Percentiles rank a stretch among this genome's conserved stretches.
Conservation (phyloP, 1,139 yeast species). For the Sugiyamaella xylanicola region DNA sequence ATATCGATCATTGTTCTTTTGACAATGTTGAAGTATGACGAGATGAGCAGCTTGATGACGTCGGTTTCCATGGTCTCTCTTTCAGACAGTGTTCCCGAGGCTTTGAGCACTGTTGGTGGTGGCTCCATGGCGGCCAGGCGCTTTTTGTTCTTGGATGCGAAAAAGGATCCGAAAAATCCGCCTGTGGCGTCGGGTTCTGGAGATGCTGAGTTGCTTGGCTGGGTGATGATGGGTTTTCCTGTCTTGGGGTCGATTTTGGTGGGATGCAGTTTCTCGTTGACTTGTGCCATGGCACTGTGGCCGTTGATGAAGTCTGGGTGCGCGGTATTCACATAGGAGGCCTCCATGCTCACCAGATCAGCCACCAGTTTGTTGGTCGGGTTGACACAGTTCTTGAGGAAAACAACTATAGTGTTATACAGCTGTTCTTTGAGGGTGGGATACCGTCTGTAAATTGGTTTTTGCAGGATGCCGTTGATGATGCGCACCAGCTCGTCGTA, state of each 20-base stretch:
- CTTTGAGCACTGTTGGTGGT: constrained; percentile 93
- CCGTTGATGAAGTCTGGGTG: constrained; percentile 97
- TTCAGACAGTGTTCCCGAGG: constrained; percentile 92
- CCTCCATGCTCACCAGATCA: constrained; percentile 83
- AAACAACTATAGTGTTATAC: constrained; percentile 75
- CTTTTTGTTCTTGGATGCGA: constrained; percentile 89
- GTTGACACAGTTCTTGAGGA: constrained; percentile 71
- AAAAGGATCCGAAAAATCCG: constrained; percentile 94
- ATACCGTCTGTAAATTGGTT: constrained; percentile 82
- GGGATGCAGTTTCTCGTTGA: constrained; percentile 88
- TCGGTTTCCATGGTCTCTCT: constrained; percentile 97
- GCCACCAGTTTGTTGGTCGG: constrained; percentile 86
- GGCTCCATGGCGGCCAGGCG: constrained; percentile 95
- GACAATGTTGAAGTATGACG: constrained; percentile 88
- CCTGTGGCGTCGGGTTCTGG: constrained; percentile 45
- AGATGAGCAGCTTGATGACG: constrained; percentile 87
- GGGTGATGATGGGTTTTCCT: constrained; percentile 55
- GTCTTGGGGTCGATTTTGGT: constrained; percentile 89
- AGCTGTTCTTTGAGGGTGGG: constrained; percentile 89
- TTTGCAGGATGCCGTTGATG: constrained; percentile 77
- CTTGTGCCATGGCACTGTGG: constrained; percentile 92
- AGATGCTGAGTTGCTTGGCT: constrained; percentile 35
- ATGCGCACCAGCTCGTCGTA: constrained; percentile 94
- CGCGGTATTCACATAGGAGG: constrained; percentile 93
- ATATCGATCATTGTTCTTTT: constrained; percentile 91